These are phyloP conservation scores for Gypsophila paniculata DNA, from an alignment of 179 eudicot species.

Conservation along the genomic window DNA sequence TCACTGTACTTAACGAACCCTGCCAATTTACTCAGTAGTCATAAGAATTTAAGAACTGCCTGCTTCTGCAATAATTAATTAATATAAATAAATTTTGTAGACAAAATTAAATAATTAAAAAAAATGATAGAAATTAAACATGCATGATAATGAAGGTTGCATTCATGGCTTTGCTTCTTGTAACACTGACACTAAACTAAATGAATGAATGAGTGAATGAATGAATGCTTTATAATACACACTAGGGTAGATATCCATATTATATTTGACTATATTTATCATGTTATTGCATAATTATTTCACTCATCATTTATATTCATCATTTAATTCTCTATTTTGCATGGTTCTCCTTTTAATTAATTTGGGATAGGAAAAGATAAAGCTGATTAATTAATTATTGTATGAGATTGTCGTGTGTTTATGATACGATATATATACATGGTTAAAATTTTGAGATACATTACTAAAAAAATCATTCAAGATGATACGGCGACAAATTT, in stretches of 20 bases:
- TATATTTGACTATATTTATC: slow-evolving; percentile 12
- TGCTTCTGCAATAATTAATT: slow-evolving; percentile 9
- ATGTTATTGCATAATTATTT: background rate
- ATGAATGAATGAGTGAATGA: slow-evolving; percentile 30
- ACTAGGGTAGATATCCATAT: slow-evolving; percentile 12
- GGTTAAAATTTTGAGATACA: no score
- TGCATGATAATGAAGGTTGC: slow-evolving; percentile 33
- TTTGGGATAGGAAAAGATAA: background rate
- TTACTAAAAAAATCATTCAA: no score
- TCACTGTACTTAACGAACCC: slow-evolving; percentile 17
- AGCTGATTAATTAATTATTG: background rate
- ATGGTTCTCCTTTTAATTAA: background rate
- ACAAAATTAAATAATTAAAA: background rate
- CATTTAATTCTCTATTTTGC: background rate
- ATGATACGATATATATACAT: no score
- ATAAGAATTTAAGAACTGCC: slow-evolving; percentile 12
- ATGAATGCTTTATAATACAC: slow-evolving; percentile 24
- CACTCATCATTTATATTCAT: background rate
- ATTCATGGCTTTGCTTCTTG: slow-evolving; percentile 34
- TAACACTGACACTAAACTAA: slow-evolving; percentile 31
- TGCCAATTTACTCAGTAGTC: slow-evolving; percentile 23
- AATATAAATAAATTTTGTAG: no score
- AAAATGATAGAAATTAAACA: slow-evolving; percentile 16
- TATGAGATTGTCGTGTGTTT: no score
- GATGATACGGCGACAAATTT: no score